A percentile compares a stretch with the other conserved stretches of the same genome.
Evolutionary conservation across 495 filamentous ascomycete genomes (phyloP).

Genomic region (Pseudoneurospora amorphoporcata): DNA sequence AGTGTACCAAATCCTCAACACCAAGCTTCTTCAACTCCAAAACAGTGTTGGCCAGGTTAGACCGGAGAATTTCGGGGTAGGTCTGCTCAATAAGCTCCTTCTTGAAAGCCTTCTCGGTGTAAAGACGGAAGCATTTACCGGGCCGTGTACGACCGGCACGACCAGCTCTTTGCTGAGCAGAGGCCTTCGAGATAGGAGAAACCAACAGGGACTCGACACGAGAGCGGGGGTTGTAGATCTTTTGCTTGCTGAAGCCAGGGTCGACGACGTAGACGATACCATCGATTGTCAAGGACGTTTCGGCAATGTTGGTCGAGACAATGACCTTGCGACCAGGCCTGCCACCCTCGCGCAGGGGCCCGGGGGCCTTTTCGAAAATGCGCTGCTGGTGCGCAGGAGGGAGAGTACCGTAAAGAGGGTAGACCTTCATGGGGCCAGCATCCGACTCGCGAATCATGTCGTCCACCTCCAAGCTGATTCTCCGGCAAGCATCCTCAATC

Average conservation of each 20-base stretch:
- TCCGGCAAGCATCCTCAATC: conserved; percentile 91
- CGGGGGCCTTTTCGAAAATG: conserved; percentile 86
- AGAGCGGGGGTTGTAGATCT: conserved; percentile 96
- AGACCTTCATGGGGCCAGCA: conserved; percentile 80
- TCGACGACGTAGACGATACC: conserved; percentile 99
- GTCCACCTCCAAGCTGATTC: conserved; percentile 81
- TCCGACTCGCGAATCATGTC: conserved; percentile 85
- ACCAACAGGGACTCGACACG: conserved; percentile 93
- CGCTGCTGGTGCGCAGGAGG: conserved; percentile 86
- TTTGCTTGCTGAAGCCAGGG: conserved; percentile 98
- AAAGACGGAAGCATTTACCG: conserved; percentile 95
- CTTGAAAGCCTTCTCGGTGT: conserved; percentile 95
- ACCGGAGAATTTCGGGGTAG: conserved; percentile 89
- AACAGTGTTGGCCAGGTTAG: conserved; percentile 89
- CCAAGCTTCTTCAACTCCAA: conserved; percentile 96
- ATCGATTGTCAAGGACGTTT: conserved; percentile 95
- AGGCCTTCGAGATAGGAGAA: conserved; percentile 94
- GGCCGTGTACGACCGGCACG: conserved; percentile 96
- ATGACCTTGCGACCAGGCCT: conserved; percentile 90
- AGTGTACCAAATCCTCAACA: conserved; percentile 92
- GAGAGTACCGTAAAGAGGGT: conserved; percentile 88
- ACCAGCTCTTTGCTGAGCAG: conserved; percentile 96
- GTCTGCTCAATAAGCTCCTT: conserved; percentile 96
- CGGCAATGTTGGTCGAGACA: conserved; percentile 94
- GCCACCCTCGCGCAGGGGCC: conserved; percentile 59